These are phyloP conservation scores for Fusarium zealandicum DNA, from an alignment of 2,329 filamentous ascomycete genomes.

Conservation along the genomic window DNA sequence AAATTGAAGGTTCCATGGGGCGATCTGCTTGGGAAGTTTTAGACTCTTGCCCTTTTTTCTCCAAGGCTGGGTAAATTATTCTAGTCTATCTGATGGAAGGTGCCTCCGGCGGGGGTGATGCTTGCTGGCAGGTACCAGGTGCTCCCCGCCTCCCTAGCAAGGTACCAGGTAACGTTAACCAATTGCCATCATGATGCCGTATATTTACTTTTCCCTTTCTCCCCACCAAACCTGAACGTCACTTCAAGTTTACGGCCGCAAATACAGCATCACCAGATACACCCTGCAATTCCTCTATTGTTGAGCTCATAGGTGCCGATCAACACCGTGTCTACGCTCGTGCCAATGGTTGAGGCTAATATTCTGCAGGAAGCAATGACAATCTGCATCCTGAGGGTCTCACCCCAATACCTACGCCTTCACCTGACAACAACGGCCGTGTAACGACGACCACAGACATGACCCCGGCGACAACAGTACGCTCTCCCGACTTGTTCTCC, in stretches of 20 bases:
- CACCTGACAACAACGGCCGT: conserved; percentile 8
- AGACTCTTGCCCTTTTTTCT: background rate
- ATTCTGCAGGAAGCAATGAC: conserved; percentile 18
- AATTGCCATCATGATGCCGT: too few relatives aligned
- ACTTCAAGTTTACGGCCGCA: background rate
- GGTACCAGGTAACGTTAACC: too few relatives aligned
- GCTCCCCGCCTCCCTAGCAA: too few relatives aligned
- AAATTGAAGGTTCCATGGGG: conserved; percentile 21
- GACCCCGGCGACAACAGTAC: too few relatives aligned
- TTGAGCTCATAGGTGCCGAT: background rate
- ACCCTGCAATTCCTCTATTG: background rate
- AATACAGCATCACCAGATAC: background rate
- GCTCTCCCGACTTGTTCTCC: background rate
- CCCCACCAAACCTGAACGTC: conserved; percentile 2
- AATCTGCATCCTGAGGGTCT: background rate
- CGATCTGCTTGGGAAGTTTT: background rate
- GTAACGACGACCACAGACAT: conserved; percentile 22
- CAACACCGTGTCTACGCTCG: background rate
- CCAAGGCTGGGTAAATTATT: background rate
- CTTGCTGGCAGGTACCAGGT: conserved; percentile 4
- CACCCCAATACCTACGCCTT: conserved; percentile 6
- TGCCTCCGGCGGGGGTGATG: background rate
- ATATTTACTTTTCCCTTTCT: background rate
- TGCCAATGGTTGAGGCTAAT: conserved; percentile 7
- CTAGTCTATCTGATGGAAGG: conserved; percentile 1